Base-by-base conservation (phyloP, 2,329 filamentous ascomycete genomes). In the Pseudomassariella vexata region DNA sequence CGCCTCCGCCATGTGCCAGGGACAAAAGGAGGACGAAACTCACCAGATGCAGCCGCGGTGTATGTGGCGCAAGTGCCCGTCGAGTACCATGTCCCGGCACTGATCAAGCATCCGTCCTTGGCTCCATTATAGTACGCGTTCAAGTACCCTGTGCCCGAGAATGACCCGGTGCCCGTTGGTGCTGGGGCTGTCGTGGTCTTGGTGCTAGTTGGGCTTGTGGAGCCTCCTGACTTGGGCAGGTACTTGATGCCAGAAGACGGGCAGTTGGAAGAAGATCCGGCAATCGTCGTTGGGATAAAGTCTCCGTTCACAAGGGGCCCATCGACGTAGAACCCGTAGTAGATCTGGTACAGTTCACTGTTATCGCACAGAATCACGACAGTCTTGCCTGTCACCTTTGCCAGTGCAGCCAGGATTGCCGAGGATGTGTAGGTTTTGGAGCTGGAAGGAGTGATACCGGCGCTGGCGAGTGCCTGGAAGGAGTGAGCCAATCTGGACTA, bases 51-150 rank as follows among this genome's bases (percentile, higher is more conserved):
- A 4, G 68, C 57, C 5, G 76, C 75, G 1, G 68, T 75, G 51
- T 76, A 82, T 0, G 73, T 81, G 1, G 81, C 82, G 48, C 80
- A 85, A 1, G 79, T 81, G 3, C 80, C 79, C 2, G 65, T 68
- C 0, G 68, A 67, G 48, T 81, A 85, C 82, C 81, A 86, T 0
- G 70, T 74, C 0, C 82, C 82, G 8, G 58, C 64, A 34, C 70
- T 70, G 49, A 85, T 85, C 36, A 85, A 66, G 44, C 79, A 85
- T n/a, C 82, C 81, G 6, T 63, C 66, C 28, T 60, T 50, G n/a
- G 48, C 49, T 4, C 70, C 67, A 12, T 58, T 53, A 4, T 64
- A 60, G 17, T 65, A 48, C 3, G 81, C 76, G 33, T 78, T 69
- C 24, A 85, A 52, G 43, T 69, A 72, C 1, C 81, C 81, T 19